Evolutionary conservation across 148 eudicot genomes (phyloP).

Genomic region (Nyssa sinensis): DNA sequence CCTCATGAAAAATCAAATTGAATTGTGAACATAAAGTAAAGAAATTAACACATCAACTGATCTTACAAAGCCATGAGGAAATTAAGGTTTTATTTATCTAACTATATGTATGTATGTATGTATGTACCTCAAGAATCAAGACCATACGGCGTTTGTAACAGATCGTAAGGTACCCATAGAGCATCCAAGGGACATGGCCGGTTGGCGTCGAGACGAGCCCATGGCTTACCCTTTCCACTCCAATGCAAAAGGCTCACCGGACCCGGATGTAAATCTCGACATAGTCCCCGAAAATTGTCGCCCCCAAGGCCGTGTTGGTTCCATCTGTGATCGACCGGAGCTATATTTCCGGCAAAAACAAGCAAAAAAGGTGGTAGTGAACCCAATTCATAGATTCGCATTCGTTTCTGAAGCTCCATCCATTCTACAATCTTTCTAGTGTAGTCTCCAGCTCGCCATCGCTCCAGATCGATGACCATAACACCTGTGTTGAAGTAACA

Average conservation of each 20-base stretch:
- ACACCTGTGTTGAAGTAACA: constrained; percentile 93
- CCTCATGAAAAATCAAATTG: not conserved
- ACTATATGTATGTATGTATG: not conserved
- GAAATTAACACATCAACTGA: too few species aligned
- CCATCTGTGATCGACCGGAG: constrained; percentile 85
- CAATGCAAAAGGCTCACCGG: constrained; percentile 93
- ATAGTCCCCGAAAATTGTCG: constrained; percentile 75
- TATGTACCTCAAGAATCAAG: constrained; percentile 49
- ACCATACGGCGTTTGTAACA: constrained; percentile 37
- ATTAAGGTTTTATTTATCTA: not conserved
- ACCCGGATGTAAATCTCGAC: constrained; percentile 83
- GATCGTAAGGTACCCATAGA: constrained; percentile 90
- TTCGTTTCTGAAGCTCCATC: constrained; percentile 94
- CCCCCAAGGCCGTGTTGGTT: constrained; percentile 98
- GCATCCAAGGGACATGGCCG: constrained; percentile 84
- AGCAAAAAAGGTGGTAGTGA: constrained; percentile 84
- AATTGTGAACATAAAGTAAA: too few species aligned
- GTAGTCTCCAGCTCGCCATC: constrained; percentile 71
- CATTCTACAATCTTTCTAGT: constrained; percentile 74
- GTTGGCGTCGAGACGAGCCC: constrained; percentile 70
- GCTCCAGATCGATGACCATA: constrained; percentile 74
- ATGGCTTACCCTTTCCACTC: constrained; percentile 97
- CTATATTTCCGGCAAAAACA: constrained; percentile 85
- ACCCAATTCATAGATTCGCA: constrained; percentile 86
- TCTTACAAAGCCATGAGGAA: too few species aligned